Percentiles rank a stretch among this genome's conserved stretches.
phyloP scores from a whole-genome alignment of 805 yeast genomes.

The Kodamaea sagamina region DNA sequence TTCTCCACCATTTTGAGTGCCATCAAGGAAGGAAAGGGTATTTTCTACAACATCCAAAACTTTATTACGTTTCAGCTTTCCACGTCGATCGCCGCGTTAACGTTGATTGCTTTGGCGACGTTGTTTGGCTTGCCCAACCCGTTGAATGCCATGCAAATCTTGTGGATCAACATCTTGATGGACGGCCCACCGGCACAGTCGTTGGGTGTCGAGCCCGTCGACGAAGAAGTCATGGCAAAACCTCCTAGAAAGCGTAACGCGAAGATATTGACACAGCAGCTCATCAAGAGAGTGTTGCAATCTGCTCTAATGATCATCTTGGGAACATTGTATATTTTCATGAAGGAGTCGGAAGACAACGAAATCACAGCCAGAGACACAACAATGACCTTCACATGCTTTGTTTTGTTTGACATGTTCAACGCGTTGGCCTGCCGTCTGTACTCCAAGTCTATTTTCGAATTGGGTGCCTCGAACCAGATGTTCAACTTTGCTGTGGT shows the following conservation, averaged over 20 bases:
- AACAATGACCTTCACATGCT: constrained; percentile 98
- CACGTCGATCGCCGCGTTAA: constrained; percentile 92
- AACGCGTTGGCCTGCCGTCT: constrained; percentile 95
- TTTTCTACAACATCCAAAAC: constrained; percentile 91
- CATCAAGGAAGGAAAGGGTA: constrained; percentile 86
- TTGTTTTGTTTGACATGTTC: constrained; percentile 94
- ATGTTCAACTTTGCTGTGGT: constrained; percentile 95
- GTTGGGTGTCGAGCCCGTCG: constrained; percentile 96
- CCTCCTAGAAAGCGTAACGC: constrained; percentile 94
- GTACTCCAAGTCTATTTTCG: constrained; percentile 76
- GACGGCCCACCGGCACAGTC: constrained; percentile 99
- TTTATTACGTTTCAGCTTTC: constrained; percentile 94
- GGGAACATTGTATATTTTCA: constrained; percentile 87
- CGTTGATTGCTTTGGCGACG: constrained; percentile 85
- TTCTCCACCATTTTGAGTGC: constrained; percentile 92
- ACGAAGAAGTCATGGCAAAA: constrained; percentile 89
- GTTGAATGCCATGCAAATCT: constrained; percentile 94
- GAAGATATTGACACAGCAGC: constrained; percentile 70
- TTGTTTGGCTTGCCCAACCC: constrained; percentile 89
- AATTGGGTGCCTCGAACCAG: constrained; percentile 75
- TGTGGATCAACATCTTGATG: constrained; percentile 97
- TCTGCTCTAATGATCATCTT: constrained; percentile 74
- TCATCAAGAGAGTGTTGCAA: constrained; percentile 71
- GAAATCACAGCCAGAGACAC: constrained; percentile 92
- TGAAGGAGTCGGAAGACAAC: constrained; percentile 82